Conservation (phyloP, 139 green algal genomes). For the Auxenochlorella protothecoides region DNA sequence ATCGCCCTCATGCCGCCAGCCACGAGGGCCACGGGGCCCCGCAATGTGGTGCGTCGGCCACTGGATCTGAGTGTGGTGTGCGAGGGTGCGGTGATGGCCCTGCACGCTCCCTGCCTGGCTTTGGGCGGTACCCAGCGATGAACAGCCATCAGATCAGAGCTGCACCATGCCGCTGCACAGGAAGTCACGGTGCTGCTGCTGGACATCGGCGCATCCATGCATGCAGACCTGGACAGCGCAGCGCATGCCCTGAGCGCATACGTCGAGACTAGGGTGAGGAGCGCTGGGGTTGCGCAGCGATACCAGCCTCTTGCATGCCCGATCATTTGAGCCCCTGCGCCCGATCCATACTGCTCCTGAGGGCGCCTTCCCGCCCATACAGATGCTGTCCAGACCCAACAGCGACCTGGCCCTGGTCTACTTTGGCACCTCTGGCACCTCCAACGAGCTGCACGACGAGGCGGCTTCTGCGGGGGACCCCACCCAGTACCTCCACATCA, state of each 20-base stretch:
- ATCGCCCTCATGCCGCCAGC: background rate
- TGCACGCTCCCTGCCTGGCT: background rate
- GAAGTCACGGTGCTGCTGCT: slow-evolving; percentile 19
- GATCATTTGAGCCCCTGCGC: background rate
- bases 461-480: background rate
- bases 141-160: too few species aligned
- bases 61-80: background rate
- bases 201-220: slow-evolving; percentile 27
- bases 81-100: background rate
- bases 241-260: slow-evolving; percentile 7
- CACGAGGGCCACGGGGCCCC: background rate
- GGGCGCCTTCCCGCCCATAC: background rate
- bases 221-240: slow-evolving; percentile 10
- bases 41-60: background rate
- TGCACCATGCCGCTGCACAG: slow-evolving; percentile 4
- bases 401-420: slow-evolving; percentile 19
- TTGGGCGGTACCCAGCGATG: too few species aligned
- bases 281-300: background rate
- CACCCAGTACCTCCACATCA: slow-evolving; percentile 16
- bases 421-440: slow-evolving; percentile 20
- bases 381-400: slow-evolving; percentile 22
- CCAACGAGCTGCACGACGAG: background rate
- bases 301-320: background rate
- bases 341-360: background rate
- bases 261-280: slow-evolving; percentile 11